Evolutionary conservation across 108 stramenopile species (phyloP).

Genomic region (Cyclotella sp.): DNA sequence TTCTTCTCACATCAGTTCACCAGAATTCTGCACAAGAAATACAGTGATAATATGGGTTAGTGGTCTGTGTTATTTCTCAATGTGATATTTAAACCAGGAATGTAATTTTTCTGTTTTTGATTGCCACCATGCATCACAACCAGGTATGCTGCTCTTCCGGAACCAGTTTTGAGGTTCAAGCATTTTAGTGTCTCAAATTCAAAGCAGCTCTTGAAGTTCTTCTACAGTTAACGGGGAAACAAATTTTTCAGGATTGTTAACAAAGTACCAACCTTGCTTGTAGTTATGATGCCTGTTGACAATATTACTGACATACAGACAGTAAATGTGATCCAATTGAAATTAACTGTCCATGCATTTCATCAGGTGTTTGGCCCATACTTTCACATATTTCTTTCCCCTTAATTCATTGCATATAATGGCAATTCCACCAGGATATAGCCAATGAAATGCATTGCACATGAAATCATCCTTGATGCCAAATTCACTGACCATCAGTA

Average conservation of each 20-base stretch:
- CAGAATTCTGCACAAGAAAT: slow-evolving; percentile 47
- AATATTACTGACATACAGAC: not conserved
- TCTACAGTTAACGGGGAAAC: slow-evolving; percentile 18
- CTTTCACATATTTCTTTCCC: not conserved
- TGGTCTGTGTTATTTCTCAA: slow-evolving; percentile 22
- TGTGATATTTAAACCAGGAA: slow-evolving; percentile 40
- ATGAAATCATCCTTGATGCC: slow-evolving; percentile 12
- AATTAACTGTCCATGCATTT: slow-evolving; percentile 35
- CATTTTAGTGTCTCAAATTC: slow-evolving; percentile 2
- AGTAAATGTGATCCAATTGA: slow-evolving; percentile 1
- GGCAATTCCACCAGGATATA: slow-evolving; percentile 35
- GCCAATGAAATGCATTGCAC: slow-evolving; percentile 13
- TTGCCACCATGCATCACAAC: slow-evolving; percentile 35
- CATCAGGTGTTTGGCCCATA: slow-evolving; percentile 31
- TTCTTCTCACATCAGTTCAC: slow-evolving; percentile 27
- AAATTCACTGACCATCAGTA: too few species aligned
- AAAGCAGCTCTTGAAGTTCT: slow-evolving; percentile 20
- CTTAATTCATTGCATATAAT: slow-evolving; percentile 19
- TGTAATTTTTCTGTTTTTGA: slow-evolving; percentile 13
- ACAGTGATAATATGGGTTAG: slow-evolving; percentile 40
- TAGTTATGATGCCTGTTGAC: not conserved
- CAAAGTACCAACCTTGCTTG: slow-evolving; percentile 21
- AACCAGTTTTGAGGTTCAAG: slow-evolving; percentile 9
- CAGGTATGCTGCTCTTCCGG: not conserved
- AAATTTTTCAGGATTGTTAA: not conserved